Percentiles rank a stretch among this genome's conserved stretches.
Evolutionary conservation across 1,284 basidiomycete species (phyloP).

Genomic region (Pseudozyma tsukubaensis): DNA sequence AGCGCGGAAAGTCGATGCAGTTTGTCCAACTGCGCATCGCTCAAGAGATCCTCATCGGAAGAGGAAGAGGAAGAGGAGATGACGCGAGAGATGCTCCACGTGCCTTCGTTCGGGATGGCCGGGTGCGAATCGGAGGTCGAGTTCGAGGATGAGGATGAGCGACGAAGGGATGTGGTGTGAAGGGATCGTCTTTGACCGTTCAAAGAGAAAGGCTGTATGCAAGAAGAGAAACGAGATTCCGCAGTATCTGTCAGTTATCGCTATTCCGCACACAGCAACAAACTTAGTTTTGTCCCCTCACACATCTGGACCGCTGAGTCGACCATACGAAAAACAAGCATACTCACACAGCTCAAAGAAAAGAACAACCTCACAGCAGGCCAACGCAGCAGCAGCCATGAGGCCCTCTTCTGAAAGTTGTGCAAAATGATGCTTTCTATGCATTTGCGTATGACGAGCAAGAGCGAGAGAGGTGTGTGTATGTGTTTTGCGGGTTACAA

Average conservation of each 20-base stretch:
- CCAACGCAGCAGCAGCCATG: not conserved
- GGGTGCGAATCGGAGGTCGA: slow-evolving; percentile 1
- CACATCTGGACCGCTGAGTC: too few relatives aligned
- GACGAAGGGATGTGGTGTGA: not conserved
- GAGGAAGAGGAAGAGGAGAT: slow-evolving; percentile 1
- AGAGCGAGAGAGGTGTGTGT: slow-evolving; percentile 9
- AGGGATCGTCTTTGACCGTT: not conserved
- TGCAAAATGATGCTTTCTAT: not conserved
- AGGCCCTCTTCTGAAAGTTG: not conserved
- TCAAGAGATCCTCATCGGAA: not conserved
- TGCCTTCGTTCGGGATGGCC: slow-evolving; percentile 25
- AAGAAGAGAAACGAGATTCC: not conserved
- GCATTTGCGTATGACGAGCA: not conserved
- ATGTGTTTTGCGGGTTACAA: not conserved
- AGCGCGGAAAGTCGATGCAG: slow-evolving; percentile 46
- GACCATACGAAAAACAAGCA: too few relatives aligned
- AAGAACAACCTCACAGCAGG: not conserved
- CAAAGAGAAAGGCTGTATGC: not conserved
- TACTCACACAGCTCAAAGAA: too few relatives aligned
- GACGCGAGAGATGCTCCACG: slow-evolving; percentile 27
- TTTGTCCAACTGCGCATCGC: slow-evolving; percentile 31
- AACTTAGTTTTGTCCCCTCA: too few relatives aligned
- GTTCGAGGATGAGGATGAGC: not conserved
- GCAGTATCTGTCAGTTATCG: not conserved
- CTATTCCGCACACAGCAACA: not conserved